Evolutionary conservation across 495 filamentous ascomycete species (phyloP).

Genomic region (Trichodelitschia bisporula): DNA sequence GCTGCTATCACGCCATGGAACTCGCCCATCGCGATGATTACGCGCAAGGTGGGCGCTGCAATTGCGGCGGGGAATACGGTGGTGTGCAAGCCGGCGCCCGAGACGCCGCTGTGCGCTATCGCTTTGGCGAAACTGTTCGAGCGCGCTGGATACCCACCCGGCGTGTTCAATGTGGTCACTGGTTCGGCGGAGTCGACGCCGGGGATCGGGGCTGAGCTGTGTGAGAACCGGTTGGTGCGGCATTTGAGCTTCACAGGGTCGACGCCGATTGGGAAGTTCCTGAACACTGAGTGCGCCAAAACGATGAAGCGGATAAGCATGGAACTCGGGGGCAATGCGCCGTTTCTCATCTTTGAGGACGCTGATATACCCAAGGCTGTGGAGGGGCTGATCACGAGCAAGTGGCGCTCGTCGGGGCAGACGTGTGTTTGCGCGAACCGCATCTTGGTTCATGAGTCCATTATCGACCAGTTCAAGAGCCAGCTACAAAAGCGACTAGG

Average conservation of each 20-base stretch:
- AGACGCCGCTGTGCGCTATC: slow-evolving; percentile 66
- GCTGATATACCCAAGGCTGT: slow-evolving; percentile 60
- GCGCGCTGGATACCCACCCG: slow-evolving; percentile 62
- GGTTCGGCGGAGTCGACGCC: slow-evolving; percentile 39
- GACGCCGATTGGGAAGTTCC: slow-evolving; percentile 62
- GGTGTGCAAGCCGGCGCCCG: slow-evolving; percentile 60
- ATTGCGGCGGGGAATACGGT: slow-evolving; percentile 68
- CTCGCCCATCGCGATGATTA: slow-evolving; percentile 85
- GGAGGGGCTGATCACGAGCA: slow-evolving; percentile 45
- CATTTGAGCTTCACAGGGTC: slow-evolving; percentile 84
- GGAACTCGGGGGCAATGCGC: slow-evolving; percentile 76
- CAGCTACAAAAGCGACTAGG: slow-evolving; percentile 21
- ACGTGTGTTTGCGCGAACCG: slow-evolving; percentile 82
- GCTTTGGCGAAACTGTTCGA: slow-evolving; percentile 63
- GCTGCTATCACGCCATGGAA: slow-evolving; percentile 35
- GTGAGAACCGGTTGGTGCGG: slow-evolving; percentile 41
- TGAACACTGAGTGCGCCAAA: slow-evolving; percentile 59
- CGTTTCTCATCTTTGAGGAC: slow-evolving; percentile 78
- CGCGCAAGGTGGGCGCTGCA: slow-evolving; percentile 66
- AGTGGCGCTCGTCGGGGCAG: slow-evolving; percentile 73
- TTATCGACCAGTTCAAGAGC: slow-evolving; percentile 50
- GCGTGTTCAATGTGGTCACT: slow-evolving; percentile 66
- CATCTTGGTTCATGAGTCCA: slow-evolving; percentile 52
- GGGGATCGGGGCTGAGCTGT: slow-evolving; percentile 45
- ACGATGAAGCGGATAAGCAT: slow-evolving; percentile 74